phyloP scores from a whole-genome alignment of 257 asterid genomes.

The Solanum pinnatisectum region DNA sequence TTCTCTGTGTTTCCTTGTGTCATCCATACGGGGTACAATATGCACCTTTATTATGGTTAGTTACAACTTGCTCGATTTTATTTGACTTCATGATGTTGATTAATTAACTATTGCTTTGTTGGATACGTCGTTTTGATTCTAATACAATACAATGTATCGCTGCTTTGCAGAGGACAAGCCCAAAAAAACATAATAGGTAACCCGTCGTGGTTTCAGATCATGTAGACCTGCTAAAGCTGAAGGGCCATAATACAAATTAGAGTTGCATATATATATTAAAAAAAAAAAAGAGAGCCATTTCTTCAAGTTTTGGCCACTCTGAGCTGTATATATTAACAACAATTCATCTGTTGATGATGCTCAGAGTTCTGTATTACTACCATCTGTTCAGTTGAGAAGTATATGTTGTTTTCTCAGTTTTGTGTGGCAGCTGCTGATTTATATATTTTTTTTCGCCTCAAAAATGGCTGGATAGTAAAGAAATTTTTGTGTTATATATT shows the following conservation, averaged over 20 bases:
- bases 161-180: constrained; percentile 40
- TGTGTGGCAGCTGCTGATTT: background rate
- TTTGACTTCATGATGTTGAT: background rate
- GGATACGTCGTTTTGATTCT: background rate
- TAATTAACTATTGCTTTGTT: background rate
- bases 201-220: background rate
- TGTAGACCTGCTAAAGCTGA: background rate
- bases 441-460: background rate
- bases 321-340: background rate
- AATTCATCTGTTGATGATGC: background rate
- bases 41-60: background rate
- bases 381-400: background rate
- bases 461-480: background rate
- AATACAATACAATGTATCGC: background rate
- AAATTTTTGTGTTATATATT: background rate
- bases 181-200: background rate
- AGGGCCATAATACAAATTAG: background rate
- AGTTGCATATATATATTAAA: background rate
- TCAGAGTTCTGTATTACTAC: background rate
- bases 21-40: background rate
- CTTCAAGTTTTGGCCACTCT: background rate
- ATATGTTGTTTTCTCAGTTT: background rate
- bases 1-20: background rate
- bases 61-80: background rate
- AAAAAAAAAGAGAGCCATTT: background rate